These are phyloP conservation scores for Epichloe brachyelytri DNA, from an alignment of 2,329 filamentous ascomycete species.

Conservation along the genomic window DNA sequence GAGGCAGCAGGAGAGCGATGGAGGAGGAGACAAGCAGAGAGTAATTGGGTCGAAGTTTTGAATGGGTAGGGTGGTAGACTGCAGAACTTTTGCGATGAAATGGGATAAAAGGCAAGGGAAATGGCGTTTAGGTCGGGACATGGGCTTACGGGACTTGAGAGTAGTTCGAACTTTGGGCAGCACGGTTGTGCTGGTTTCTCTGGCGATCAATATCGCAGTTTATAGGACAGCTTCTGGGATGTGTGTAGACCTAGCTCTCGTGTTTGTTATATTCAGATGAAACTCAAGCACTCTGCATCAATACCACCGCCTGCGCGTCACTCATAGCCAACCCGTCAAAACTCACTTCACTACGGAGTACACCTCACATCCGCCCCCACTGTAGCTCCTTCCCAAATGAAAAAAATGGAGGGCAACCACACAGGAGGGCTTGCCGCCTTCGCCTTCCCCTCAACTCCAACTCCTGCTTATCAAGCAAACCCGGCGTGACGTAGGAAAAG, in stretches of 20 bases:
- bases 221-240: too few species aligned
- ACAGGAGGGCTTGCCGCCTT: background rate
- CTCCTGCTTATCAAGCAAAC: constrained; percentile 9
- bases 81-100: background rate
- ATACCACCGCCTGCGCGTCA: too few species aligned
- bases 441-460: background rate
- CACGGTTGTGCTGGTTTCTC: too few species aligned
- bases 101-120: background rate
- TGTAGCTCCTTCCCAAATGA: too few species aligned
- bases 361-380: too few species aligned
- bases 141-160: background rate
- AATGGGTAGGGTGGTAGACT: background rate
- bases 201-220: too few species aligned
- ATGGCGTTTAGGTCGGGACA: background rate
- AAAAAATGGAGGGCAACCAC: background rate
- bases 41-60: constrained; percentile 30
- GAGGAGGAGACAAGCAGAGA: constrained; percentile 35
- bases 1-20: constrained; percentile 37
- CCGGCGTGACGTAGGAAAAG: background rate
- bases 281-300: too few species aligned
- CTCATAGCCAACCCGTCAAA: too few species aligned
- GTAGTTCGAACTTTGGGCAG: background rate
- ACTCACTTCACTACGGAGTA: too few species aligned
- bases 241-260: too few species aligned
- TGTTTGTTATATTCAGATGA: too few species aligned